Evolutionary conservation across 495 filamentous ascomycete genomes (phyloP).

Genomic region (Penicillium desertorum): DNA sequence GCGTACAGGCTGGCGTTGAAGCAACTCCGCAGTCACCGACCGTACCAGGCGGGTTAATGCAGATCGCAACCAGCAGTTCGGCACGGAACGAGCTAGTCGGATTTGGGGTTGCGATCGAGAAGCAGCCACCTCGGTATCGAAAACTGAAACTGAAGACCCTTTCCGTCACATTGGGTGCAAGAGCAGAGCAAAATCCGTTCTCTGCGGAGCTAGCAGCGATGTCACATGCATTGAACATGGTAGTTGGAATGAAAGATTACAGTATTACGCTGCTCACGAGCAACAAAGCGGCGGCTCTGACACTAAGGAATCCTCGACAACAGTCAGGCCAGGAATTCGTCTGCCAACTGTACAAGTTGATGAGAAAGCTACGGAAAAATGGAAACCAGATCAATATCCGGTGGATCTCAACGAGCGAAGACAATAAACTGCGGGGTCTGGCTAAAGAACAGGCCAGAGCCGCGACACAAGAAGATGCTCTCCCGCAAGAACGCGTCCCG

Average conservation of each 20-base stretch:
- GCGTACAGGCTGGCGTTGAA: too few relatives aligned
- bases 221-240: not conserved
- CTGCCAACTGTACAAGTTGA: constrained; percentile 20
- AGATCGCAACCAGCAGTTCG: constrained; percentile 6
- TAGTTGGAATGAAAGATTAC: not conserved
- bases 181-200: not conserved
- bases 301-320: not conserved
- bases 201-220: not conserved
- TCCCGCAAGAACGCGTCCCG: too few relatives aligned
- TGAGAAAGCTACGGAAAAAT: too few relatives aligned
- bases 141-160: constrained; percentile 2
- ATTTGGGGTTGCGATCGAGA: constrained; percentile 7
- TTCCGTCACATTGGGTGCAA: not conserved
- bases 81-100: constrained; percentile 8
- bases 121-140: not conserved
- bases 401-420: too few relatives aligned
- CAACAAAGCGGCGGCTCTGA: constrained; percentile 2
- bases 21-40: not conserved
- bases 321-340: too few relatives aligned
- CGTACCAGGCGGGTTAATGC: not conserved
- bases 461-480: too few relatives aligned
- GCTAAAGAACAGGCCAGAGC: too few relatives aligned
- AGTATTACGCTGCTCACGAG: constrained; percentile 1
- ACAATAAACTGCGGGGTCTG: too few relatives aligned
- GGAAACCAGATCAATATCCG: too few relatives aligned